Percentiles rank a stretch among this genome's conserved stretches.
phyloP scores from a whole-genome alignment of 495 filamentous ascomycete species.

The Podospora pseudocomata region DNA sequence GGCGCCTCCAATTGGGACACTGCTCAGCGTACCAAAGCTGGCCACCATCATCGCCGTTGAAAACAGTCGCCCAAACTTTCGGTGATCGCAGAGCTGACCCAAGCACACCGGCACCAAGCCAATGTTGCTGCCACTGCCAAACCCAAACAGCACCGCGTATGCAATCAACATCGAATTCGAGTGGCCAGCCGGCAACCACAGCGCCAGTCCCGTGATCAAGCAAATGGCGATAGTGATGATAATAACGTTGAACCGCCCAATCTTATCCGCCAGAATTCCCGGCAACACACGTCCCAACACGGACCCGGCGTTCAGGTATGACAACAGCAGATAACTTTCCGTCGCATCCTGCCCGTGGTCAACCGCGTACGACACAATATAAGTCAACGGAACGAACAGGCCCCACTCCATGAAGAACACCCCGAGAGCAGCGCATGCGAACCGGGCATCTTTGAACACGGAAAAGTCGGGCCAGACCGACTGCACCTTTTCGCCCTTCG shows the following conservation, averaged over 20 bases:
- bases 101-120: constrained; percentile 84
- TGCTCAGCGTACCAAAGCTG: constrained; percentile 81
- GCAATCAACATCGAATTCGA: constrained; percentile 61
- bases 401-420: constrained; percentile 55
- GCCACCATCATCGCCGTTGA: constrained; percentile 87
- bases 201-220: constrained; percentile 60
- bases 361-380: constrained; percentile 51
- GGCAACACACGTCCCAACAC: constrained; percentile 67
- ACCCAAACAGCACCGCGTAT: constrained; percentile 78
- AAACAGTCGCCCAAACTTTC: constrained; percentile 80
- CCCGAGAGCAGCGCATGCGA: constrained; percentile 52
- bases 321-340: constrained; percentile 59
- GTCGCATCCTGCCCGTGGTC: constrained; percentile 46
- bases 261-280: constrained; percentile 64
- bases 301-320: constrained; percentile 56
- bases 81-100: constrained; percentile 82
- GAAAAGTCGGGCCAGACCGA: constrained; percentile 49
- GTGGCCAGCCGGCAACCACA: constrained; percentile 75
- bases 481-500: constrained; percentile 27
- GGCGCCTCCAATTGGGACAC: constrained; percentile 82
- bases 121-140: constrained; percentile 80
- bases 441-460: constrained; percentile 54
- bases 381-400: constrained; percentile 46
- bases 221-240: constrained; percentile 60
- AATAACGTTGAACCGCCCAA: constrained; percentile 51